Percentiles rank a stretch among this genome's conserved stretches.
Conservation (phyloP, 2,329 filamentous ascomycete genomes). For the Aspergillus sp. region DNA sequence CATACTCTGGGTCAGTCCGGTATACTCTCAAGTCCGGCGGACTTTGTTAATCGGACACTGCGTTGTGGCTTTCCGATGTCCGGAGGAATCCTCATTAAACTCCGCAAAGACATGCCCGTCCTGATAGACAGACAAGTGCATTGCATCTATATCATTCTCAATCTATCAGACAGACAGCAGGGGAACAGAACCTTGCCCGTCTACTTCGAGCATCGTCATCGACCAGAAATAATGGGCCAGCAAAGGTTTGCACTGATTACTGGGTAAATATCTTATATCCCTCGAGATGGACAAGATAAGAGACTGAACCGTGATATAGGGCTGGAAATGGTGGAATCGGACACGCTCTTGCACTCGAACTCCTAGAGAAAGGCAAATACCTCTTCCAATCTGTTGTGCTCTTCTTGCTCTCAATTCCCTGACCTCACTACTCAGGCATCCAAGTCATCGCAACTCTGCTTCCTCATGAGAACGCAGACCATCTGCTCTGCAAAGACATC, state of each 20-base stretch:
- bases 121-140: too few relatives aligned
- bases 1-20: too few relatives aligned
- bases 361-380: background rate
- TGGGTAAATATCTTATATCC: background rate
- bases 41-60: too few relatives aligned
- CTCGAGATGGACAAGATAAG: background rate
- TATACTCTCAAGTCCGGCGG: too few relatives aligned
- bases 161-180: background rate
- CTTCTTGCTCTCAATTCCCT: background rate
- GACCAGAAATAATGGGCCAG: too few relatives aligned
- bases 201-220: too few relatives aligned
- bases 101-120: too few relatives aligned
- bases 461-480: background rate
- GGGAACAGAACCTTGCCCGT: too few relatives aligned
- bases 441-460: background rate
- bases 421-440: background rate
- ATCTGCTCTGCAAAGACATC: background rate
- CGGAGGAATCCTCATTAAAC: too few relatives aligned
- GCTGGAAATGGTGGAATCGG: slow-evolving; percentile 6
- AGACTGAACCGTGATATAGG: background rate
- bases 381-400: background rate
- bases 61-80: too few relatives aligned
- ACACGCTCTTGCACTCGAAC: slow-evolving; percentile 1
- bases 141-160: background rate
- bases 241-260: background rate